Evolutionary conservation across 116 monocot genomes (phyloP).

Genomic region (Posidonia oceanica): DNA sequence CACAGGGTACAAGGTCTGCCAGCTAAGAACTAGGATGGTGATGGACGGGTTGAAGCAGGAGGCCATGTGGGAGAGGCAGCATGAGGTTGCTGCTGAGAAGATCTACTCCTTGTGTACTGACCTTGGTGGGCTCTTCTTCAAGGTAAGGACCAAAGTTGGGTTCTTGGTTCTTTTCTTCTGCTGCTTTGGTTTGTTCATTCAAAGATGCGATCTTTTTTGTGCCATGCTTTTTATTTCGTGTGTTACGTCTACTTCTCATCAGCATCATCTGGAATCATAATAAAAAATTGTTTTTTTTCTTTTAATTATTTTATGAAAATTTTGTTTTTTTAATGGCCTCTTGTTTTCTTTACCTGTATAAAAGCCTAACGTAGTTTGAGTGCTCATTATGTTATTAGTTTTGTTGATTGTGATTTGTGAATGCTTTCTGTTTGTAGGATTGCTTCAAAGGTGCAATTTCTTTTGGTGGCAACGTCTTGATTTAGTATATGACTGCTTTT

Average conservation of each 20-base stretch:
- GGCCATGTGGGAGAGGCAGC: slow-evolving; percentile 92
- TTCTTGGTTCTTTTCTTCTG: not conserved
- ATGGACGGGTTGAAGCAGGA: slow-evolving; percentile 51
- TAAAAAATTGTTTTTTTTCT: no score
- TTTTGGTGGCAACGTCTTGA: not conserved
- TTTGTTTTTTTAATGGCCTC: no score
- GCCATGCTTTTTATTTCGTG: no score
- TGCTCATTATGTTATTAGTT: no score
- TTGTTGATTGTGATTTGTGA: not conserved
- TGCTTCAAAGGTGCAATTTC: not conserved
- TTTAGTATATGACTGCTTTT: not conserved
- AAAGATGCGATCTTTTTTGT: no score
- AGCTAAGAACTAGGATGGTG: slow-evolving; percentile 35
- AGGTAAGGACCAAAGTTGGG: slow-evolving; percentile 26
- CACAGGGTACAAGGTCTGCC: slow-evolving; percentile 84
- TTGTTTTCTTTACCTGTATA: no score
- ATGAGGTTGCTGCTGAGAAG: slow-evolving; percentile 71
- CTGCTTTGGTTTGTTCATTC: not conserved
- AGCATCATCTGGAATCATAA: no score
- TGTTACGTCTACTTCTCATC: no score
- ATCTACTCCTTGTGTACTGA: slow-evolving; percentile 81
- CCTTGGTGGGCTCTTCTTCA: slow-evolving; percentile 87
- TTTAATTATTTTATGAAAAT: no score
- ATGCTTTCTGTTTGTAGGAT: not conserved
- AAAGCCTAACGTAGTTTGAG: no score